Percentiles rank a stretch among this genome's conserved stretches.
Conservation (phyloP, 2,329 filamentous ascomycete genomes). For the Botrytis aclada region DNA sequence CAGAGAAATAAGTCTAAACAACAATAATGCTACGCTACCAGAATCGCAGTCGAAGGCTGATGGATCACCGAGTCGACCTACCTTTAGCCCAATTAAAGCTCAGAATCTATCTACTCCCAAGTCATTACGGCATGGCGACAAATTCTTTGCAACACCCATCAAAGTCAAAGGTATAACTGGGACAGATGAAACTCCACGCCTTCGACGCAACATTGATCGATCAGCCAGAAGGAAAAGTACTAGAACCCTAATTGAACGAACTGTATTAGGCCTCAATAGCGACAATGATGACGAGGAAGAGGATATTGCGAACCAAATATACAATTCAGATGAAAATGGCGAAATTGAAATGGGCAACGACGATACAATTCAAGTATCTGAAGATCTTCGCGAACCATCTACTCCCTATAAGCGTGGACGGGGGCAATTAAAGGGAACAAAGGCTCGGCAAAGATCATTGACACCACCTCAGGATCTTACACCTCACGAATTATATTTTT, state of each 20-base stretch:
- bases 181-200: constrained; percentile 30
- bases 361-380: constrained; percentile 36
- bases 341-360: constrained; percentile 38
- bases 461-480: constrained; percentile 68
- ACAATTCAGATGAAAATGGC: constrained; percentile 53
- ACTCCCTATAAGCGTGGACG: constrained; percentile 53
- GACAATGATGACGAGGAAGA: constrained; percentile 72
- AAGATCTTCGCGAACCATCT: constrained; percentile 37
- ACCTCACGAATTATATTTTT: constrained; percentile 89
- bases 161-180: constrained; percentile 24
- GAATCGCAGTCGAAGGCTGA: background rate
- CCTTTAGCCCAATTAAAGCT: background rate
- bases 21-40: background rate
- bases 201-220: constrained; percentile 58
- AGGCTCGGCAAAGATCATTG: constrained; percentile 52
- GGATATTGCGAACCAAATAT: constrained; percentile 66
- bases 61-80: constrained; percentile 1
- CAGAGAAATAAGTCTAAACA: background rate
- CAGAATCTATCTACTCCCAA: constrained; percentile 28
- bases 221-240: constrained; percentile 87
- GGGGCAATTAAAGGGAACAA: constrained; percentile 47
- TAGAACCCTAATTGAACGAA: constrained; percentile 69
- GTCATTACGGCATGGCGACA: constrained; percentile 27
- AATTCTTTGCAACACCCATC: constrained; percentile 35
- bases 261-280: constrained; percentile 59